phyloP scores from a whole-genome alignment of 2,329 filamentous ascomycete genomes.

The Fusarium xylarioides region DNA sequence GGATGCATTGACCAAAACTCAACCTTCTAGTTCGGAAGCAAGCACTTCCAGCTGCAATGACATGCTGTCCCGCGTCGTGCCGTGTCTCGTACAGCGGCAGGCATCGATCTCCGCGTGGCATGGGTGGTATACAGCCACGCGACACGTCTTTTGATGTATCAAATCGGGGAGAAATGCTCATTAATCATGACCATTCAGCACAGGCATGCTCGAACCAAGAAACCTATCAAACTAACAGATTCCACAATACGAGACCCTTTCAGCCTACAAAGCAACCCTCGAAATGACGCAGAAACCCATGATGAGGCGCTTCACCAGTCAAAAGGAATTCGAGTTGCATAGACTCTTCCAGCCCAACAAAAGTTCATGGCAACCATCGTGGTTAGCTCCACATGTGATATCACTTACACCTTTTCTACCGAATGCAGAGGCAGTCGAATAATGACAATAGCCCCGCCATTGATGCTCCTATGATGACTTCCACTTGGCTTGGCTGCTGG shows the following conservation, averaged over 20 bases:
- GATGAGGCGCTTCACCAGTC: background rate
- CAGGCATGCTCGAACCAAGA: background rate
- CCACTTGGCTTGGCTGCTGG: conserved; percentile 32
- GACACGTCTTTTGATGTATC: background rate
- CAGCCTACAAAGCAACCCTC: background rate
- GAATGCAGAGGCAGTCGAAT: conserved; percentile 12
- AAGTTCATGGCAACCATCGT: conserved; percentile 8
- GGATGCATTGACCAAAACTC: background rate
- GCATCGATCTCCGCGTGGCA: conserved; percentile 6
- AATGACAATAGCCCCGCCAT: conserved; percentile 18
- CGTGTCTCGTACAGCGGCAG: background rate
- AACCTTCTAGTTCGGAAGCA: background rate
- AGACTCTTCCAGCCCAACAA: conserved; percentile 12
- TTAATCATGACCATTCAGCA: background rate
- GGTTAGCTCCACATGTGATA: conserved; percentile 1
- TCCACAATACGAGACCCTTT: background rate
- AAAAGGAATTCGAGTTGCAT: conserved; percentile 10
- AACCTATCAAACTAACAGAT: background rate
- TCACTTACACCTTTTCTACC: background rate
- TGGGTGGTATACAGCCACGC: background rate
- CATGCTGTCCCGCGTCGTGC: conserved; percentile 14
- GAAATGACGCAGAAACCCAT: conserved; percentile 18
- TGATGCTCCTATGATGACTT: conserved; percentile 17
- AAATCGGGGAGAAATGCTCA: background rate
- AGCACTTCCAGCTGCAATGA: conserved; percentile 5